Evolutionary conservation across 768 basidiomycete genomes (phyloP).

Genomic region (Agaricus blazei): DNA sequence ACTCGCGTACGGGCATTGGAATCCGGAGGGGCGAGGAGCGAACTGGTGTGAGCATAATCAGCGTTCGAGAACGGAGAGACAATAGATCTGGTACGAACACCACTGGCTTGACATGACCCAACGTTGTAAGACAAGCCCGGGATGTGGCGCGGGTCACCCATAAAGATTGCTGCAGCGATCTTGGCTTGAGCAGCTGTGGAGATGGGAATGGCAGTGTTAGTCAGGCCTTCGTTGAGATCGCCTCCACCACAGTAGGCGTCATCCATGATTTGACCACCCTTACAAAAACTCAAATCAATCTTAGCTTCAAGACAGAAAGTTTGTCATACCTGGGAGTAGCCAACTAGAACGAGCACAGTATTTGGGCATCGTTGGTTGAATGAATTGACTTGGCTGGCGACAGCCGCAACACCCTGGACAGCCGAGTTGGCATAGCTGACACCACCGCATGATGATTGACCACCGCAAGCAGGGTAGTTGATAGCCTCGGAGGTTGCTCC

Average conservation of each 20-base stretch:
- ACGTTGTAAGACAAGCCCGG: conserved; percentile 27
- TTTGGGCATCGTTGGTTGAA: conserved; percentile 28
- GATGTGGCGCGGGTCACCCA: conserved; percentile 28
- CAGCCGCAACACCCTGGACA: conserved; percentile 23
- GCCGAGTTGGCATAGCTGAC: conserved; percentile 28
- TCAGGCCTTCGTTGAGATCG: conserved; percentile 25
- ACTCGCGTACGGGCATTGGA: conserved; percentile 23
- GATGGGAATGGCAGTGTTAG: conserved; percentile 25
- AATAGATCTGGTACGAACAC: conserved; percentile 17
- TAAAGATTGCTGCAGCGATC: conserved; percentile 29
- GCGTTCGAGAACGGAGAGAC: neutral
- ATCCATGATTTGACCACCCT: conserved; percentile 31
- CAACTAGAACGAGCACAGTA: conserved; percentile 16
- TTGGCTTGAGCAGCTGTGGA: conserved; percentile 21
- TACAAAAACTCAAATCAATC: neutral
- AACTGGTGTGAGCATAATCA: conserved; percentile 15
- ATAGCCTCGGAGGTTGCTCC: conserved; percentile 28
- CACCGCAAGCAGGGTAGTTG: conserved; percentile 31
- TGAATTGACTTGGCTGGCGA: conserved; percentile 24
- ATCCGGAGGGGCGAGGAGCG: conserved; percentile 27
- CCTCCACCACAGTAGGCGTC: conserved; percentile 29
- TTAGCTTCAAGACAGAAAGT: conserved; percentile 6
- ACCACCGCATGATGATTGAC: conserved; percentile 25
- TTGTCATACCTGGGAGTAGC: no score
- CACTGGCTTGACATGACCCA: conserved; percentile 25